Evolutionary conservation across 2,329 filamentous ascomycete species (phyloP).

Genomic region (Beauveria australis): DNA sequence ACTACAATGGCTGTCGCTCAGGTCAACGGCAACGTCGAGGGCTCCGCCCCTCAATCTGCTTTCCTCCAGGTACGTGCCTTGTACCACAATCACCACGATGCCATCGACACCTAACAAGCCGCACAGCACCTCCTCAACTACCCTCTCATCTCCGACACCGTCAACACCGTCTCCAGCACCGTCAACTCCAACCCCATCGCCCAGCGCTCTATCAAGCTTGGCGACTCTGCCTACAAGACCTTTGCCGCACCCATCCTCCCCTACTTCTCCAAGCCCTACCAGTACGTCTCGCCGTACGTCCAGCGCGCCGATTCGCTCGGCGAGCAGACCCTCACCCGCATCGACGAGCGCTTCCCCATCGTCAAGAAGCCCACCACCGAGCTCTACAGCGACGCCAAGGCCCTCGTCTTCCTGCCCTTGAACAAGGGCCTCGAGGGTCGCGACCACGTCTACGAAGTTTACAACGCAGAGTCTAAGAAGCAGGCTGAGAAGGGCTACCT

Average conservation of each 20-base stretch:
- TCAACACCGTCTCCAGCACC: slow-evolving; percentile 68
- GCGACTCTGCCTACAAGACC: slow-evolving; percentile 65
- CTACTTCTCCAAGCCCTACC: slow-evolving; percentile 63
- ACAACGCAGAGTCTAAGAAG: slow-evolving; percentile 53
- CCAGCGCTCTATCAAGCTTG: slow-evolving; percentile 70
- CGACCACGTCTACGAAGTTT: slow-evolving; percentile 52
- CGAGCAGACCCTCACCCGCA: slow-evolving; percentile 58
- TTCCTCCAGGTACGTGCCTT: slow-evolving; percentile 37
- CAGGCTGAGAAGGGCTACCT: slow-evolving; percentile 55
- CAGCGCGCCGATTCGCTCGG: slow-evolving; percentile 71
- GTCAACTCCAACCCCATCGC: slow-evolving; percentile 79
- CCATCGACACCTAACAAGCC: neutral
- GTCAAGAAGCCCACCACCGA: slow-evolving; percentile 70
- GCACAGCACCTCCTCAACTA: slow-evolving; percentile 74
- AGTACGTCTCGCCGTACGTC: slow-evolving; percentile 77
- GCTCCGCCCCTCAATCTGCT: slow-evolving; percentile 27
- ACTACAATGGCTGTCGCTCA: slow-evolving; percentile 12
- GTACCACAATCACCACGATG: neutral
- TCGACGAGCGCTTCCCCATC: slow-evolving; percentile 64
- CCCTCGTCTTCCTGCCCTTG: slow-evolving; percentile 53
- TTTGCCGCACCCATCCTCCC: slow-evolving; percentile 72
- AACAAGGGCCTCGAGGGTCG: slow-evolving; percentile 53
- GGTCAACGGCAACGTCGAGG: slow-evolving; percentile 12
- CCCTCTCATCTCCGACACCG: slow-evolving; percentile 71
- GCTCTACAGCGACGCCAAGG: slow-evolving; percentile 56